These are phyloP conservation scores for Haplosporangium sp. DNA, from an alignment of 371 early-diverging fungal genomes.

Conservation along the genomic window DNA sequence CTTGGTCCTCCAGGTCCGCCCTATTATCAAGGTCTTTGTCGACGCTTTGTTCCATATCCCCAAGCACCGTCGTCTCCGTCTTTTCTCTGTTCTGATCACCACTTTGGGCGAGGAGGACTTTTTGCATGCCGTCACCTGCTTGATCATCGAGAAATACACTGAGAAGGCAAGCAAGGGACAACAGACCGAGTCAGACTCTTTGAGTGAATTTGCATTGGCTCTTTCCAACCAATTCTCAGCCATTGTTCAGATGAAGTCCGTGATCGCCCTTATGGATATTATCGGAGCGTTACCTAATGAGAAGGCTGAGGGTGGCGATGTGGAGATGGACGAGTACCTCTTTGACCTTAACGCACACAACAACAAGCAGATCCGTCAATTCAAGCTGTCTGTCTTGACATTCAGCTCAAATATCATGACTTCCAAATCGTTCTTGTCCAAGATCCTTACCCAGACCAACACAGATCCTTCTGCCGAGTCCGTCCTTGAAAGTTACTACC, in stretches of 20 bases:
- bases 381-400: slow-evolving; percentile 79
- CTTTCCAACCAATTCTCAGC: slow-evolving; percentile 75
- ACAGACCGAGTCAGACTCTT: slow-evolving; percentile 66
- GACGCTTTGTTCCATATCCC: slow-evolving; percentile 94
- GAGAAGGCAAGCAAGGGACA: slow-evolving; percentile 66
- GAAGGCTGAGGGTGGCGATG: slow-evolving; percentile 60
- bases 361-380: slow-evolving; percentile 80
- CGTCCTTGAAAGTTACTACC: slow-evolving; percentile 64
- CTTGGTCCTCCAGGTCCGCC: slow-evolving; percentile 68
- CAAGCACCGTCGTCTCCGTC: slow-evolving; percentile 88
- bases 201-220: slow-evolving; percentile 75
- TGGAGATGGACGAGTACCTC: slow-evolving; percentile 54
- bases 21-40: slow-evolving; percentile 90
- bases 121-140: slow-evolving; percentile 77
- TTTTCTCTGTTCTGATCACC: slow-evolving; percentile 85
- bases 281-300: slow-evolving; percentile 76
- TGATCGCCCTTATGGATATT: slow-evolving; percentile 69
- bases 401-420: slow-evolving; percentile 75
- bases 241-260: slow-evolving; percentile 75
- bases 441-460: slow-evolving; percentile 61
- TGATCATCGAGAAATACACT: slow-evolving; percentile 80
- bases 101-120: slow-evolving; percentile 86
- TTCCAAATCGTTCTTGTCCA: slow-evolving; percentile 72
- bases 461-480: slow-evolving; percentile 53
- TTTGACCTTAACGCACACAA: slow-evolving; percentile 63